These are phyloP conservation scores for Glycine latifolia DNA, from an alignment of 306 rosid genomes.

Conservation along the genomic window DNA sequence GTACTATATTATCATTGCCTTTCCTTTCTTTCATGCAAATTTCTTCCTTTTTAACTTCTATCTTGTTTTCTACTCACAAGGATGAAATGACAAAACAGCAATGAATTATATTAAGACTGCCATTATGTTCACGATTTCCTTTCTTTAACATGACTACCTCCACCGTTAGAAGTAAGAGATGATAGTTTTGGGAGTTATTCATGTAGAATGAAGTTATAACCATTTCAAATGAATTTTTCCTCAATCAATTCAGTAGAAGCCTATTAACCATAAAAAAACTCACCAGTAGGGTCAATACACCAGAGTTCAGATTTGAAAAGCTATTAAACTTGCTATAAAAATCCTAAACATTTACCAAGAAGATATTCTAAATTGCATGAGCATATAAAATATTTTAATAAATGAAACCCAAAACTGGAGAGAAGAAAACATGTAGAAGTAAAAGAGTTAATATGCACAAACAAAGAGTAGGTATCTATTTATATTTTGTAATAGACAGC, in stretches of 20 bases:
- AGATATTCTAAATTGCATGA: conserved; percentile 7
- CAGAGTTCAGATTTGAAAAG: conserved; percentile 5
- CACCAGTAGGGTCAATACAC: not conserved
- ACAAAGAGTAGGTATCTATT: conserved; percentile 16
- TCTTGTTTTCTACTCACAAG: not conserved
- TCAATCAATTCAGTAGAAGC: not conserved
- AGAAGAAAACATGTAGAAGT: conserved; percentile 22
- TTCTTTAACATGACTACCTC: conserved; percentile 4
- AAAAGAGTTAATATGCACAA: conserved; percentile 30
- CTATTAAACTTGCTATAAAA: not conserved
- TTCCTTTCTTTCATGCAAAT: conserved; percentile 25
- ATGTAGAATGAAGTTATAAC: not conserved
- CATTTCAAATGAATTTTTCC: not conserved
- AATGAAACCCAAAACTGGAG: conserved; percentile 21
- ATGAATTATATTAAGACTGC: not conserved
- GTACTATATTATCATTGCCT: not conserved
- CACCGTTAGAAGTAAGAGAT: not conserved
- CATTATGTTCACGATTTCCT: not conserved
- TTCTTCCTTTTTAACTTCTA: conserved; percentile 17
- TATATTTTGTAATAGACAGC: not conserved
- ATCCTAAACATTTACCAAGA: not conserved
- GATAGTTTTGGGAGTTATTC: not conserved
- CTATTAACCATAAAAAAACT: not conserved
- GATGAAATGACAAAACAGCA: not conserved
- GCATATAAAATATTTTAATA: conserved; percentile 11